Evolutionary conservation across 306 rosid species (phyloP).

Genomic region (Sindora glabra): DNA sequence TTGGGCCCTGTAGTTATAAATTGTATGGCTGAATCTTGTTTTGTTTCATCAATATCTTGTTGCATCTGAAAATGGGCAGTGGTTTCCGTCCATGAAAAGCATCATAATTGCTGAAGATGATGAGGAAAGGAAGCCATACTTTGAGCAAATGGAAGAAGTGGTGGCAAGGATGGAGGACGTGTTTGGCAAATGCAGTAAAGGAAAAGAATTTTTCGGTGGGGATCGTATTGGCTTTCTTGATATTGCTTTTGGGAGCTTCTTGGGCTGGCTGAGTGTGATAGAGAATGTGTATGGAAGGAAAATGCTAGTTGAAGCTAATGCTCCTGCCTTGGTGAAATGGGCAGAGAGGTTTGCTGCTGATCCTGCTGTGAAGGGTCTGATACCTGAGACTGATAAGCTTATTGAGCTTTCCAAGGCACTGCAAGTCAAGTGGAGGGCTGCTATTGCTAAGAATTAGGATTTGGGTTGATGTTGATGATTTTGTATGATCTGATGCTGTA

Average conservation of each 20-base stretch:
- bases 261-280: conserved; percentile 27
- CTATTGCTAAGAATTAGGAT: not conserved
- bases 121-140: conserved; percentile 33
- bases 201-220: conserved; percentile 49
- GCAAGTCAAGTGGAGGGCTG: not conserved
- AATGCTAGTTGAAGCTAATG: conserved; percentile 22
- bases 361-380: conserved; percentile 32
- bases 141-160: conserved; percentile 19
- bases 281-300: conserved; percentile 23
- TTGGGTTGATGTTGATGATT: not conserved
- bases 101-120: conserved; percentile 16
- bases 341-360: conserved; percentile 27
- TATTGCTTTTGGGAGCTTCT: conserved; percentile 37
- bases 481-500: not conserved
- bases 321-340: conserved; percentile 41
- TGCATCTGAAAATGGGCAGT: too few relatives aligned
- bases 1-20: too few relatives aligned
- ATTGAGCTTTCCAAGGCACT: conserved; percentile 23
- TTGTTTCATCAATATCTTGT: too few relatives aligned
- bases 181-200: conserved; percentile 29
- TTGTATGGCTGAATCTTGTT: too few relatives aligned
- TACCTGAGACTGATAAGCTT: conserved; percentile 44
- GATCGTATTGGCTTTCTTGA: conserved; percentile 44
- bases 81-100: conserved; percentile 20
- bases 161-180: conserved; percentile 37